These are phyloP conservation scores for Exobasidium cylindrosporum DNA, from an alignment of 1,284 basidiomycete genomes.

Conservation along the genomic window DNA sequence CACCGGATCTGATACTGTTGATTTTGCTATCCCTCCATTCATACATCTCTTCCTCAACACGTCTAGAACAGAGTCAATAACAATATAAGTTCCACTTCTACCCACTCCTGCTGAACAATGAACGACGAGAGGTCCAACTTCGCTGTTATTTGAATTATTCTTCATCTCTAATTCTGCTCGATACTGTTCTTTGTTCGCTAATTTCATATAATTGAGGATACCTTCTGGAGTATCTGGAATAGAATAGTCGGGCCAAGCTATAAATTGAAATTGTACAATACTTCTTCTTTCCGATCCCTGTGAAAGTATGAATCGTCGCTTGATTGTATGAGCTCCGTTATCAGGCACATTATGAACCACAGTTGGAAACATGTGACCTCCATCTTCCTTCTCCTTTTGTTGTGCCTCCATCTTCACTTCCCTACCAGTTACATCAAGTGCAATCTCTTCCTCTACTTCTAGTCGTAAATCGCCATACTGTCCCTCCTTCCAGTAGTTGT, in stretches of 20 bases:
- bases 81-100: constrained; percentile 48
- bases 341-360: not conserved
- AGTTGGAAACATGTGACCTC: constrained; percentile 18
- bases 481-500: constrained; percentile 78
- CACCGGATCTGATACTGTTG: not conserved
- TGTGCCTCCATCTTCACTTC: constrained; percentile 13
- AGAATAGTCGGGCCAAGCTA: constrained; percentile 53
- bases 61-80: constrained; percentile 43
- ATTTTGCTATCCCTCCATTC: too few species aligned
- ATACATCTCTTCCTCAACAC: constrained; percentile 34
- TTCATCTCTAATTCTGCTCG: constrained; percentile 27
- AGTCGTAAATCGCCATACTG: constrained; percentile 58
- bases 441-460: constrained; percentile 34
- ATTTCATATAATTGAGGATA: constrained; percentile 38
- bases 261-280: constrained; percentile 47
- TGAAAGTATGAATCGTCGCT: constrained; percentile 33
- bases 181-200: constrained; percentile 33
- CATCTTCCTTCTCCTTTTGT: constrained; percentile 11
- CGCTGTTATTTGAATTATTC: not conserved
- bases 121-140: constrained; percentile 43
- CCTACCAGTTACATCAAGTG: constrained; percentile 16
- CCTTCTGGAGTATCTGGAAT: constrained; percentile 43
- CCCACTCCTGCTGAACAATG: constrained; percentile 55
- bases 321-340: constrained; percentile 26
- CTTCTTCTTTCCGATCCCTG: constrained; percentile 22